Evolutionary conservation across 2,329 filamentous ascomycete species (phyloP), one percentile per base, ranked within the genome.

Genomic region (Dothidotthia symphoricarpi): DNA sequence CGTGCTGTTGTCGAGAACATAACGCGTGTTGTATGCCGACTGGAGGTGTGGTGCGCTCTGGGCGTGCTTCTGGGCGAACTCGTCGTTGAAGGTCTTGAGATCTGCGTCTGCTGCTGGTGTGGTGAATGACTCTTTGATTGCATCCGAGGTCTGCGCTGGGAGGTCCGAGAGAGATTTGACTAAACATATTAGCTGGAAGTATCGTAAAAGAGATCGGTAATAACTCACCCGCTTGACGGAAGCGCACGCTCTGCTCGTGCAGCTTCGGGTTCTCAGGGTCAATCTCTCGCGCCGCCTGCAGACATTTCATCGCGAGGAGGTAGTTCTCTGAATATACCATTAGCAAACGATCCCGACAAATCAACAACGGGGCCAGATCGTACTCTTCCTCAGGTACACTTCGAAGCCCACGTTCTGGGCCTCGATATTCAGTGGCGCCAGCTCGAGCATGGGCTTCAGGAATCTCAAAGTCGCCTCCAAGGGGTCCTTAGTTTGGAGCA

Each of bases 391-490:
- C 43, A 94, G 75, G 63, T 88, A 90, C 13, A 98, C 85, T 70
- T 97, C 90, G 56, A 96, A 97, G 4, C 89, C 93, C 35, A 84
- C 80, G 49, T 83, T 77, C 69, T 98, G 93, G 15, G 80, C 86
- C 45, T 93, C 82, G 31, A 95, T 79, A 61, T 82, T 86, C 71
- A 85, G 81, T 2, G 89, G 84, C 58, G 83, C 90, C 59, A 83
- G 85, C 64, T 95, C 85, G 43, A 98, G 75, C 54, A 98, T 73
- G 3, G 87, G 89, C 12, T 69, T 75, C 39, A 98, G 68, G 64
- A 93, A 95, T 66, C 91, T 95, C 74, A 88, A 85, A 3, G 88
- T 88, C 57, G 93, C 89, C 31, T 82, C 83, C 29, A 98, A 70
- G 7, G 93, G 91, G 39, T 93, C 84, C 41, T 82, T 78, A 3